A percentile compares a stretch with the other conserved stretches of the same genome.
phyloP scores from a whole-genome alignment of 164 flowering plant genomes.

The Stephania japonica region DNA sequence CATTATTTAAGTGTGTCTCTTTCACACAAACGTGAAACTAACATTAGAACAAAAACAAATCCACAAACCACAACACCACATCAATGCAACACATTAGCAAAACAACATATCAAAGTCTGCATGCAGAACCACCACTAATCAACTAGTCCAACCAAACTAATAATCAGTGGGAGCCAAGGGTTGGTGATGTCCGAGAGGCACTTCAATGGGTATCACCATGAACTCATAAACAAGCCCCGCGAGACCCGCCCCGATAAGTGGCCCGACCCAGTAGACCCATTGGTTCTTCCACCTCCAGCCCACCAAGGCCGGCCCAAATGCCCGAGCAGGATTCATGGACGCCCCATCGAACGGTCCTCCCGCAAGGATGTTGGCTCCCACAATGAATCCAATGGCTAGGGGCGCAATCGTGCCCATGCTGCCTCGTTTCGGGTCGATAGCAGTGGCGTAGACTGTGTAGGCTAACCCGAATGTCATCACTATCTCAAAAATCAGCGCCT shows the following conservation, averaged over 20 bases:
- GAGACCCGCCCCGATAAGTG: constrained; percentile 17
- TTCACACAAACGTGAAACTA: no score
- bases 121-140: no score
- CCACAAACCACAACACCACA: no score
- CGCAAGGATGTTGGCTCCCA: constrained; percentile 24
- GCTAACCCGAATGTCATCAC: constrained; percentile 30
- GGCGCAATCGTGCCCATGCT: constrained; percentile 24
- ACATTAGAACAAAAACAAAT: no score
- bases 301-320: constrained; percentile 27
- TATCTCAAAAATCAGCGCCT: constrained; percentile 22
- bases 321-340: constrained; percentile 26
- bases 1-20: not conserved
- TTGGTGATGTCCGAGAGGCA: not conserved
- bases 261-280: constrained; percentile 29
- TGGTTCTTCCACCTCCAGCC: constrained; percentile 27
- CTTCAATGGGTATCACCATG: constrained; percentile 11
- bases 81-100: no score
- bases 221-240: constrained; percentile 21
- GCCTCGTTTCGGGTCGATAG: constrained; percentile 30
- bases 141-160: not conserved
- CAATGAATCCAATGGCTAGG: constrained; percentile 24
- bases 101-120: no score
- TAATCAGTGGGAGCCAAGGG: constrained; percentile 3
- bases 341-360: constrained; percentile 31
- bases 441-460: constrained; percentile 29